Evolutionary conservation across 2,329 filamentous ascomycete species (phyloP).

Genomic region (Podosphaera xanthii): DNA sequence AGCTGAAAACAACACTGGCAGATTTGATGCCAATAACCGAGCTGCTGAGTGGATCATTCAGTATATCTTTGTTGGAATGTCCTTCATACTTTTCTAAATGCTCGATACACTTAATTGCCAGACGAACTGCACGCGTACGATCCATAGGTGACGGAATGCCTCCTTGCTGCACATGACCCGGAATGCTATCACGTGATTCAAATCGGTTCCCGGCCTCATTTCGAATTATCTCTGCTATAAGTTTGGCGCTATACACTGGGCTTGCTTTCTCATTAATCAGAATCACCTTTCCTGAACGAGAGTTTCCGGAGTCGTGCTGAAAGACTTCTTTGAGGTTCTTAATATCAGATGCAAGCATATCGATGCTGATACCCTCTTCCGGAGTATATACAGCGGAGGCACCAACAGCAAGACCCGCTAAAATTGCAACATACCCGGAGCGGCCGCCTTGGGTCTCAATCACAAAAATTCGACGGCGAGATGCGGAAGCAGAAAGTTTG

Average conservation of each 20-base stretch:
- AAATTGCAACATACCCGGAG: constrained; percentile 79
- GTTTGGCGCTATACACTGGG: constrained; percentile 71
- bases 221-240: constrained; percentile 87
- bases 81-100: constrained; percentile 62
- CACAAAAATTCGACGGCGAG: constrained; percentile 81
- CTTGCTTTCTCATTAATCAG: constrained; percentile 93
- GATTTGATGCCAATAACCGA: constrained; percentile 84
- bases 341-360: constrained; percentile 82
- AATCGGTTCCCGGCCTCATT: constrained; percentile 84
- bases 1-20: constrained; percentile 67
- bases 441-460: constrained; percentile 93
- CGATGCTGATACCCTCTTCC: constrained; percentile 82
- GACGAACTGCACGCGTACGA: constrained; percentile 69
- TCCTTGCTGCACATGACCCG: constrained; percentile 85
- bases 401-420: constrained; percentile 77
- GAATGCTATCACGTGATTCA: constrained; percentile 75
- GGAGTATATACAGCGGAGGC: constrained; percentile 89
- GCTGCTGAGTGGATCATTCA: constrained; percentile 48
- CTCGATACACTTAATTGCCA: constrained; percentile 86
- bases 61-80: constrained; percentile 42
- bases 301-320: constrained; percentile 62
- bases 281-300: constrained; percentile 76
- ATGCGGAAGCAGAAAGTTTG: constrained; percentile 87
- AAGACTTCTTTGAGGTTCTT: constrained; percentile 74
- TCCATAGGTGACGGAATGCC: constrained; percentile 91